Percentiles rank a stretch among this genome's conserved stretches.
phyloP scores from a whole-genome alignment of 495 filamentous ascomycete genomes.

The Trichoderma reesei region DNA sequence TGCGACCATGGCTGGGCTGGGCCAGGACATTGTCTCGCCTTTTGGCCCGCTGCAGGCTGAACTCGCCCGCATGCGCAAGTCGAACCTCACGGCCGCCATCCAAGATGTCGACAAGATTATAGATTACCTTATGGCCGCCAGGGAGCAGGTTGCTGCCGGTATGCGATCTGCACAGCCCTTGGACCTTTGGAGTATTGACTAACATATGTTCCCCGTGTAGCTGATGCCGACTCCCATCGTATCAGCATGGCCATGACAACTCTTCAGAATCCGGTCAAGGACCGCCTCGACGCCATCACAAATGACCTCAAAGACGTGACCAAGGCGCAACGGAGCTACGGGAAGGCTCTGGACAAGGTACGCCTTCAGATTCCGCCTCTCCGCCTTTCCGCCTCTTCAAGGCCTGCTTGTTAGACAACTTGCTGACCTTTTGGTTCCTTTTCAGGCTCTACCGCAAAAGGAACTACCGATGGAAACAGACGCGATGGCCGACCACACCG shows the following conservation, averaged over 20 bases:
- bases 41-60: slow-evolving; percentile 51
- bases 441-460: slow-evolving; percentile 66
- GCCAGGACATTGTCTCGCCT: slow-evolving; percentile 3
- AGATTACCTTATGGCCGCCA: slow-evolving; percentile 59
- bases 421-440: not conserved
- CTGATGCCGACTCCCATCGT: slow-evolving; percentile 53
- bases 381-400: not conserved
- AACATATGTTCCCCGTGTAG: not conserved
- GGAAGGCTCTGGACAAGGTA: slow-evolving; percentile 76
- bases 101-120: slow-evolving; percentile 74
- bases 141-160: slow-evolving; percentile 61
- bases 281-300: slow-evolving; percentile 66
- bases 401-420: not conserved
- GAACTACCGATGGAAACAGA: slow-evolving; percentile 74
- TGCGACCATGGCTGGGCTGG: not conserved
- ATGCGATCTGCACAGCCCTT: slow-evolving; percentile 12
- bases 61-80: slow-evolving; percentile 56
- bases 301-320: slow-evolving; percentile 73
- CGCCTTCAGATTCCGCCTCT: slow-evolving; percentile 7
- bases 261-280: slow-evolving; percentile 72
- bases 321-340: slow-evolving; percentile 65
- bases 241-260: slow-evolving; percentile 65
- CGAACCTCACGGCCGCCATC: slow-evolving; percentile 57
- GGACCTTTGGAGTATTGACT: not conserved
- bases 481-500: slow-evolving; percentile 62